Conservation (phyloP, 2,329 filamentous ascomycete genomes). For the Thielaviopsis cerberus region DNA sequence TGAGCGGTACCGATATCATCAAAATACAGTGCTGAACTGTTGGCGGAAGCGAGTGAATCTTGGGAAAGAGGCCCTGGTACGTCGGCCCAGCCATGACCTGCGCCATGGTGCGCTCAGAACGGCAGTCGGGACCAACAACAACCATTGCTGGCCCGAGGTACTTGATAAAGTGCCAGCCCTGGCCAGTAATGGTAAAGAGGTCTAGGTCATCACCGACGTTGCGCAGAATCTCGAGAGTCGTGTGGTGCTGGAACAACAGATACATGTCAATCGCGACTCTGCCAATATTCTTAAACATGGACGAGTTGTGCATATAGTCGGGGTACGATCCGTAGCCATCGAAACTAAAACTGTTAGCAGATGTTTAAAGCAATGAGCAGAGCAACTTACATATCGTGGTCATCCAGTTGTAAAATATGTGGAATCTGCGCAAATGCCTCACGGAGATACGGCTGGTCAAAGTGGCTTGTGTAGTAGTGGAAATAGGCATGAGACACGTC, state of each 20-base stretch:
- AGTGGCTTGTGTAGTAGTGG: slow-evolving; percentile 96
- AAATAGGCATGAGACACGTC: slow-evolving; percentile 94
- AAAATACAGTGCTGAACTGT: slow-evolving; percentile 93
- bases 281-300: slow-evolving; percentile 97
- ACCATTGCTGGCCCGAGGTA: slow-evolving; percentile 82
- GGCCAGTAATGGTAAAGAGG: slow-evolving; percentile 91
- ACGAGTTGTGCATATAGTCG: slow-evolving; percentile 92
- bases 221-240: slow-evolving; percentile 78
- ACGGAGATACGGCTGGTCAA: slow-evolving; percentile 84
- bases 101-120: slow-evolving; percentile 74
- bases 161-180: slow-evolving; percentile 97
- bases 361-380: neutral
- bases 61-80: slow-evolving; percentile 93
- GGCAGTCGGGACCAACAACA: slow-evolving; percentile 75
- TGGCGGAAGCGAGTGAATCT: slow-evolving; percentile 73
- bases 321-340: slow-evolving; percentile 95
- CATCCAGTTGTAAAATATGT: slow-evolving; percentile 79
- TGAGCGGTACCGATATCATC: slow-evolving; percentile 79
- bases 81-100: slow-evolving; percentile 92
- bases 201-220: slow-evolving; percentile 77
- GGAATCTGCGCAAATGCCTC: slow-evolving; percentile 97
- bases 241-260: slow-evolving; percentile 93
- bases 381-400: slow-evolving; percentile 81
- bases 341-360: slow-evolving; percentile 39
- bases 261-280: slow-evolving; percentile 95